A percentile compares a stretch with the other conserved stretches of the same genome.
Evolutionary conservation across 139 green algal genomes (phyloP).

Genomic region (Chlorella ohadii): DNA sequence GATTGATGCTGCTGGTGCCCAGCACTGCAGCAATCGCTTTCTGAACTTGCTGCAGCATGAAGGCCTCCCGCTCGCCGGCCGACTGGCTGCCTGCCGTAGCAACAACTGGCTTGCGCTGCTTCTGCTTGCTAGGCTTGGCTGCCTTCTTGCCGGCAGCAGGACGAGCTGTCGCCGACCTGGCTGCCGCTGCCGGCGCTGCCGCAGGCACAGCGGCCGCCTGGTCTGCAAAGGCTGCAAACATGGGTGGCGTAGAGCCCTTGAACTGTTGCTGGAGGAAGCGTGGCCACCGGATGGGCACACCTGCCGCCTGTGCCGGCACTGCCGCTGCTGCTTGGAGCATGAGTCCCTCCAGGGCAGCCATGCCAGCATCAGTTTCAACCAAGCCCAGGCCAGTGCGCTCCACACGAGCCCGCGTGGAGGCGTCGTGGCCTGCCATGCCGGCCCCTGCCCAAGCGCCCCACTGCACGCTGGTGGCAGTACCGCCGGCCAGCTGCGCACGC

Average conservation of each 20-base stretch:
- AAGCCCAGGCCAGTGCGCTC: slow-evolving; percentile 75
- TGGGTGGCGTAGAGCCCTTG: background rate
- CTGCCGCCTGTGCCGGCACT: slow-evolving; percentile 21
- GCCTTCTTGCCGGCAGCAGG: background rate
- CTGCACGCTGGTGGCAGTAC: slow-evolving; percentile 55
- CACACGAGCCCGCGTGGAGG: slow-evolving; percentile 54
- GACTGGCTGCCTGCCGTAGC: background rate
- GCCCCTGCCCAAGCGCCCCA: slow-evolving; percentile 66
- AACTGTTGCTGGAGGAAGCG: slow-evolving; percentile 47
- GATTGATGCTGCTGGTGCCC: slow-evolving; percentile 15
- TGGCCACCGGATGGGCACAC: slow-evolving; percentile 55
- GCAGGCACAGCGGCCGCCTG: background rate
- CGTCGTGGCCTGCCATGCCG: slow-evolving; percentile 57
- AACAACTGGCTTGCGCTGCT: too few relatives aligned
- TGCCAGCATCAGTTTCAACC: slow-evolving; percentile 42
- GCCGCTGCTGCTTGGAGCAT: slow-evolving; percentile 10
- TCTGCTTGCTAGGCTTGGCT: background rate
- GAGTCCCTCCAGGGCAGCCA: slow-evolving; percentile 35
- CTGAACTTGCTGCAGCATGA: slow-evolving; percentile 37
- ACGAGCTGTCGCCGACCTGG: background rate
- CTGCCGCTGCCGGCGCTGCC: background rate
- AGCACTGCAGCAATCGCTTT: slow-evolving; percentile 36
- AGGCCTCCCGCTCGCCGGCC: background rate
- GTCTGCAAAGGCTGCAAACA: slow-evolving; percentile 38
- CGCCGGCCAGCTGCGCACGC: background rate